Evolutionary conservation across 2,329 filamentous ascomycete genomes (phyloP), one percentile per base, ranked within the genome.

Genomic region (Endoconidiophora laricicola): DNA sequence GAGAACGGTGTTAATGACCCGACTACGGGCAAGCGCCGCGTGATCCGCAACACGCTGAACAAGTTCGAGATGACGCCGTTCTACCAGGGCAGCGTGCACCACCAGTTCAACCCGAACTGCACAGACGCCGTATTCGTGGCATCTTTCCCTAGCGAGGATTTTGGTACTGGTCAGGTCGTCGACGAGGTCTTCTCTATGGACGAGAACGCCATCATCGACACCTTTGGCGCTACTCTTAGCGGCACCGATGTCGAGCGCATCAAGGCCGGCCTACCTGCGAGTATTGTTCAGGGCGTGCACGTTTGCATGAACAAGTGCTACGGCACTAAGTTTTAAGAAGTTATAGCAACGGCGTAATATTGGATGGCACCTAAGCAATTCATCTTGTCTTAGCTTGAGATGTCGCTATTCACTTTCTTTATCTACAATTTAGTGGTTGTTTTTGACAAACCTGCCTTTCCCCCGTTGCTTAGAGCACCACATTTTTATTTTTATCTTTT

Each of bases 81-180:
- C 62, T 72, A 69, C 56, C 68, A 70, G 58, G 74, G 74, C 23
- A 65, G 67, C 4, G 58, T 76, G 20, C 75, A 78, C 61, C 71
- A 68, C 6, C 70, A 76, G 58, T 74, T 67, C 60, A 78, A 78
- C 63, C 72, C 73, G 1, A 63, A 68, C 55, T 77, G 74, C 60
- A 63, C 66, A 41, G 60, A 66, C 36, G 69, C 68, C 49, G 63
- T 67, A 18, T 74, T 74, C 56, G 63, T 74, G 26, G 72, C 72
- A 5, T 60, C 64, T 33, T 74, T 74, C 56, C 64, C 64, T 42
- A 58, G 58, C 42, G 71, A 75, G 58, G 72, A 76, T 58, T 69
- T 69, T 26, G 72, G 73, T 41, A 64, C 68, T n/a, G 66, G 69
- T 46, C 69, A 72, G 59, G 60, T 69, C 45, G 67, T 69, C 38